These are phyloP conservation scores for Agaricales sp. DNA, from an alignment of 1,284 basidiomycete genomes.

Conservation along the genomic window DNA sequence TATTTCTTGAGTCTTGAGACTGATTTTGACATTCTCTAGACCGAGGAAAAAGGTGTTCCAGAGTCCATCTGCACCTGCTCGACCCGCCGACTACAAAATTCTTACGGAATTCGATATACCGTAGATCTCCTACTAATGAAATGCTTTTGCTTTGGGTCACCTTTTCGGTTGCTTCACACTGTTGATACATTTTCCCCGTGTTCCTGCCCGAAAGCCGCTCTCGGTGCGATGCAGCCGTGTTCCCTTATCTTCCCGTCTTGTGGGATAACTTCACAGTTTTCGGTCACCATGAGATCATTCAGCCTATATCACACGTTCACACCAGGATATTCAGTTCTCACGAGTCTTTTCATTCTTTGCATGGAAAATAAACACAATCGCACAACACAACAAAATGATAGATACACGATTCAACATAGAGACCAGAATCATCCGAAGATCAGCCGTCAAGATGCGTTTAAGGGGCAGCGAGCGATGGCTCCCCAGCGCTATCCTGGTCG, in stretches of 20 bases:
- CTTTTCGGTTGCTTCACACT: neutral
- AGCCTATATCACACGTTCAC: neutral
- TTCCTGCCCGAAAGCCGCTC: too few species aligned
- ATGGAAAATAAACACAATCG: neutral
- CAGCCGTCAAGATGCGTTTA: neutral
- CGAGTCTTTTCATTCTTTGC: neutral
- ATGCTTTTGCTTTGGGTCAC: neutral
- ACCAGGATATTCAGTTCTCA: neutral
- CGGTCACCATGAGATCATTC: too few species aligned
- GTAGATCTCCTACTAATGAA: too few species aligned
- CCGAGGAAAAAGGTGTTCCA: conserved; percentile 1
- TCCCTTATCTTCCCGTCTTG: too few species aligned
- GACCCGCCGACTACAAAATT: conserved; percentile 1
- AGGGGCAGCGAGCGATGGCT: neutral
- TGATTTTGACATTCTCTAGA: neutral
- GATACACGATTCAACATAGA: conserved; percentile 2
- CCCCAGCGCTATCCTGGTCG: conserved; percentile 22
- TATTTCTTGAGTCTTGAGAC: neutral
- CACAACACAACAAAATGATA: neutral
- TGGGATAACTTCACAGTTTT: too few species aligned
- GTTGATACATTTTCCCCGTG: neutral
- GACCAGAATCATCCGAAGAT: neutral
- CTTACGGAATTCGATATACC: conserved; percentile 2
- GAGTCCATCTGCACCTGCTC: conserved; percentile 2
- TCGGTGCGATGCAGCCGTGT: too few species aligned